These are phyloP conservation scores for Emericellopsis atlantica DNA, from an alignment of 2,329 filamentous ascomycete genomes.

Conservation along the genomic window DNA sequence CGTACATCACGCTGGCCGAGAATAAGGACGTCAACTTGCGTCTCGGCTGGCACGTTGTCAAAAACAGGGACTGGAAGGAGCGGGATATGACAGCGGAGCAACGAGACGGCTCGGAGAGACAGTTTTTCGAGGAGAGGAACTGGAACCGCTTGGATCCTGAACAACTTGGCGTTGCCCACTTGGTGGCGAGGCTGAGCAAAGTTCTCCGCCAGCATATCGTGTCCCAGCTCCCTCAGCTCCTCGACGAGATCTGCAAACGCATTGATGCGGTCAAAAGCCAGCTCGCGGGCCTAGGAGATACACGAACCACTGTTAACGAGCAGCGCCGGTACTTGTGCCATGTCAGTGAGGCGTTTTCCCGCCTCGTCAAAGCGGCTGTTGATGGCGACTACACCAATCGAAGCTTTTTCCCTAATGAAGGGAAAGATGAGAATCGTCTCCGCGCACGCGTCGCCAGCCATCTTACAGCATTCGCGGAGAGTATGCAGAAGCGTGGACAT, in stretches of 20 bases:
- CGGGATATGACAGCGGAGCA: conserved; percentile 13
- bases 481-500: background rate
- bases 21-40: conserved; percentile 33
- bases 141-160: conserved; percentile 23
- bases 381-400: conserved; percentile 34
- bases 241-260: conserved; percentile 25
- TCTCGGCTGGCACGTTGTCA: conserved; percentile 34
- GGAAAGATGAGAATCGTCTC: conserved; percentile 8
- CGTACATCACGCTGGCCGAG: conserved; percentile 26
- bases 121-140: conserved; percentile 28
- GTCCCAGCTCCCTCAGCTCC: conserved; percentile 28
- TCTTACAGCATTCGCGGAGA: conserved; percentile 1
- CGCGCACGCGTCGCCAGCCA: conserved; percentile 12
- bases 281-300: conserved; percentile 34
- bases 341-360: conserved; percentile 29
- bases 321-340: conserved; percentile 35
- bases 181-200: conserved; percentile 35
- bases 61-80: conserved; percentile 4
- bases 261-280: conserved; percentile 17
- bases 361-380: conserved; percentile 28
- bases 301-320: conserved; percentile 29
- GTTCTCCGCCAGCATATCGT: conserved; percentile 35
- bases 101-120: conserved; percentile 24
- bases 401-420: conserved; percentile 19
- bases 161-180: conserved; percentile 30